These are phyloP conservation scores for Aspergillus amoenus DNA, from an alignment of 2,329 filamentous ascomycete genomes.

Conservation along the genomic window DNA sequence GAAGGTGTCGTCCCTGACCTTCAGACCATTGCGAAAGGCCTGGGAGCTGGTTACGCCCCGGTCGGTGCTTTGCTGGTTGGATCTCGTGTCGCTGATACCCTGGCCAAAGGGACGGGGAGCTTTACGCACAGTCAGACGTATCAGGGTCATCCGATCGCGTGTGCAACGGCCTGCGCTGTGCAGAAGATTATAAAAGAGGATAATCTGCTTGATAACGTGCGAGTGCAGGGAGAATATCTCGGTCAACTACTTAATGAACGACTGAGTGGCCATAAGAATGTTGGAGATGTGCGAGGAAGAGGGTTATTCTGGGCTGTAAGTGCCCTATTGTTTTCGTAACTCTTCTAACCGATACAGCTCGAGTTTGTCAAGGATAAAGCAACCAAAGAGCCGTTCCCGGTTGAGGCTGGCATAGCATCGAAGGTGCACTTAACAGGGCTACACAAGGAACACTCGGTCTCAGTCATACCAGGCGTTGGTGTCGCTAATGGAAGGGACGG, in stretches of 20 bases:
- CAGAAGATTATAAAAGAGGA: conserved; percentile 54
- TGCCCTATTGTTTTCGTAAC: not conserved
- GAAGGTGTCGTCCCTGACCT: conserved; percentile 56
- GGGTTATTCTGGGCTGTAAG: conserved; percentile 57
- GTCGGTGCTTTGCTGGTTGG: conserved; percentile 54
- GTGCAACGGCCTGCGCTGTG: conserved; percentile 52
- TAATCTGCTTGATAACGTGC: conserved; percentile 46
- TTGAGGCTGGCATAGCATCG: conserved; percentile 41
- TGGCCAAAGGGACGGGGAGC: conserved; percentile 43
- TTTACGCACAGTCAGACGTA: conserved; percentile 61
- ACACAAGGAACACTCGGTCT: conserved; percentile 43
- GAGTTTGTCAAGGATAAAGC: conserved; percentile 56
- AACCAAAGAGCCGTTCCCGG: conserved; percentile 52
- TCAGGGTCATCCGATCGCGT: conserved; percentile 54
- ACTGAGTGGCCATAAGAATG: conserved; percentile 44
- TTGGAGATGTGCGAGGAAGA: conserved; percentile 55
- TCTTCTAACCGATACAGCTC: conserved; percentile 36
- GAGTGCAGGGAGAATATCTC: conserved; percentile 29
- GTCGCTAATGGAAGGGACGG: conserved; percentile 51
- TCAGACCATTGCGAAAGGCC: conserved; percentile 57
- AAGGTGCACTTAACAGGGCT: conserved; percentile 49
- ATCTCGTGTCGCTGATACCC: conserved; percentile 46
- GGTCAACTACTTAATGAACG: conserved; percentile 41
- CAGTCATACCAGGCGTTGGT: conserved; percentile 54
- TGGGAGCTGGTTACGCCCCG: conserved; percentile 55